Conservation (phyloP, 805 yeast species). For the Pichia paraexigua region DNA sequence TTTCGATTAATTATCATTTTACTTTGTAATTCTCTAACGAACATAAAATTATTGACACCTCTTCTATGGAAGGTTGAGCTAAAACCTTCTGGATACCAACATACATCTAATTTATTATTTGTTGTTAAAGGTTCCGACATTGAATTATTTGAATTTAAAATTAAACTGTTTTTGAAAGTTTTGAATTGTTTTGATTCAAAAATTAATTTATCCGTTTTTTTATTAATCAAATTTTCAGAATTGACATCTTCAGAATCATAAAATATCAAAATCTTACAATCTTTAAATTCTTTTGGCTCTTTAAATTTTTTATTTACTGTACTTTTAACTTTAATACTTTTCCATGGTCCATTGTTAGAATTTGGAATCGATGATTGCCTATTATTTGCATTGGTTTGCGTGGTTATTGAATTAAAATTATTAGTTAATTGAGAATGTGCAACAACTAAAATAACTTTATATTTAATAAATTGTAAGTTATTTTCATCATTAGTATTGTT, state of each 20-base stretch:
- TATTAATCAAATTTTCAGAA: background rate
- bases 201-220: background rate
- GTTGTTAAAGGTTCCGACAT: conserved; percentile 12
- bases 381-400: background rate
- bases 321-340: background rate
- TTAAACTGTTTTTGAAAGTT: background rate
- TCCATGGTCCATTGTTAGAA: conserved; percentile 7
- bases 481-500: background rate
- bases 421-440: conserved; percentile 1
- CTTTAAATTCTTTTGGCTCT: conserved; percentile 21
- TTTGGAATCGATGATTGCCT: background rate
- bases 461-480: background rate
- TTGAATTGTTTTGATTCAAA: background rate
- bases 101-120: conserved; percentile 18
- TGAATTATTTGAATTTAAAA: conserved; percentile 1
- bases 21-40: conserved; percentile 41
- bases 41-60: conserved; percentile 43
- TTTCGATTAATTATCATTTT: conserved; percentile 34
- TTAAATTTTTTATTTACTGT: background rate
- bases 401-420: background rate
- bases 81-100: conserved; percentile 40
- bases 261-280: conserved; percentile 27
- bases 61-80: conserved; percentile 42
- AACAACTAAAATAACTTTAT: conserved; percentile 1
- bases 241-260: conserved; percentile 15